A percentile compares a stretch with the other conserved stretches of the same genome.
These are phyloP conservation scores for Rubroboletus satanas DNA, from an alignment of 768 basidiomycete genomes.

Conservation along the genomic window DNA sequence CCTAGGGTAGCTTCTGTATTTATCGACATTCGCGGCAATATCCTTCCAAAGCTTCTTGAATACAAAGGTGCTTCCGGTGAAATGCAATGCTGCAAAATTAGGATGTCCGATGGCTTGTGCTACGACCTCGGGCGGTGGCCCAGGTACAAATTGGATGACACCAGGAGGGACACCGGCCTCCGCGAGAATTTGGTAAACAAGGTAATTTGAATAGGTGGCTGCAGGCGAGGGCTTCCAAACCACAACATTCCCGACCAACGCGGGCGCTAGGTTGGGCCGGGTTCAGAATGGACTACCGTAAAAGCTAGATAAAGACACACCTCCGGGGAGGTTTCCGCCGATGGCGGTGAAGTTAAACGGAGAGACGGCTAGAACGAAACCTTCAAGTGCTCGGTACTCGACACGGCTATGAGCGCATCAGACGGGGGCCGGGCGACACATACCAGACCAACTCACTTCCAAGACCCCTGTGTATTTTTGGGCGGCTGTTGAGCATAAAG, in stretches of 20 bases:
- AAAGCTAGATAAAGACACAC: constrained; percentile 30
- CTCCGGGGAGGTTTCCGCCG: constrained; percentile 86
- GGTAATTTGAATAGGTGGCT: constrained; percentile 92
- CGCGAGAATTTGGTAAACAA: constrained; percentile 83
- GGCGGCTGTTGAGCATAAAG: constrained; percentile 88
- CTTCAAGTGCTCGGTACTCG: constrained; percentile 97
- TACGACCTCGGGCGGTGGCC: constrained; percentile 81
- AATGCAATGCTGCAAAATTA: constrained; percentile 86
- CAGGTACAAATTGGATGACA: constrained; percentile 97
- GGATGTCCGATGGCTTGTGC: constrained; percentile 76
- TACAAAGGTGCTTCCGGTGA: constrained; percentile 92
- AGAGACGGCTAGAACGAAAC: constrained; percentile 95
- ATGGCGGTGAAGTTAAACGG: constrained; percentile 99
- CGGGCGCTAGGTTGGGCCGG: constrained; percentile 57
- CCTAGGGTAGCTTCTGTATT: constrained; percentile 85
- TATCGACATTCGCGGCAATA: constrained; percentile 83
- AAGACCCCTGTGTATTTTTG: constrained; percentile 79
- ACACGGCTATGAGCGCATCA: constrained; percentile 58
- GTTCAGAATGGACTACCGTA: not conserved
- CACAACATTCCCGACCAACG: constrained; percentile 90
- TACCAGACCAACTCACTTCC: constrained; percentile 71
- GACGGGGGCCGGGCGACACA: not conserved
- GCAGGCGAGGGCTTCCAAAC: constrained; percentile 98
- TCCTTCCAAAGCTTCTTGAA: constrained; percentile 98
- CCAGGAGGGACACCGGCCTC: constrained; percentile 94